Conservation (phyloP, 768 basidiomycete genomes). For the Trametes cinnabarina region DNA sequence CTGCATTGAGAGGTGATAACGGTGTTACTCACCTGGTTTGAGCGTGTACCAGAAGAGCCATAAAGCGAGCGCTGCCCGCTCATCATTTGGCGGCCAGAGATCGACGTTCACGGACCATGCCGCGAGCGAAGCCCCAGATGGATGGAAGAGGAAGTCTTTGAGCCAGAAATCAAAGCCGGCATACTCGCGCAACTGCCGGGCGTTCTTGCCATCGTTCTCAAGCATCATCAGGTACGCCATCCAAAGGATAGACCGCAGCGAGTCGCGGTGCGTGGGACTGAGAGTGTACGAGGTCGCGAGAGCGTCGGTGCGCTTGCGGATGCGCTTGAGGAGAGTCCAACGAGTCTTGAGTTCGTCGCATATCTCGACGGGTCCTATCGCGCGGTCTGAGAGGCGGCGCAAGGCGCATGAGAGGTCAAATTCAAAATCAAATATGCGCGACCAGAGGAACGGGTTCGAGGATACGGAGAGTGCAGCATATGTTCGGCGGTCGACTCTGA, state of each 20-base stretch:
- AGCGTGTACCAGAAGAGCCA: constrained; percentile 80
- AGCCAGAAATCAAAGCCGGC: constrained; percentile 65
- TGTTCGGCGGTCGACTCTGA: constrained; percentile 48
- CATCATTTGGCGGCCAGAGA: constrained; percentile 65
- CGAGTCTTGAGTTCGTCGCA: constrained; percentile 60
- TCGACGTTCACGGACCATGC: constrained; percentile 40
- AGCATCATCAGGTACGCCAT: constrained; percentile 75
- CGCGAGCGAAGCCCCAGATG: constrained; percentile 54
- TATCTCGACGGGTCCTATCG: not conserved
- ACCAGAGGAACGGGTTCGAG: constrained; percentile 68
- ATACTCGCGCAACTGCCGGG: constrained; percentile 66
- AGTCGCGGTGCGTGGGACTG: constrained; percentile 14
- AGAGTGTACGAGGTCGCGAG: constrained; percentile 19
- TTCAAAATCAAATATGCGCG: constrained; percentile 61
- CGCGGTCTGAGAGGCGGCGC: constrained; percentile 43
- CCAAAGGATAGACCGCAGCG: constrained; percentile 54
- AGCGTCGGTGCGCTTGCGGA: constrained; percentile 42
- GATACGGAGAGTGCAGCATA: constrained; percentile 48
- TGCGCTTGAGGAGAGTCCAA: constrained; percentile 53
- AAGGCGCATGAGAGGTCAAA: constrained; percentile 59
- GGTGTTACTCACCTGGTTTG: constrained; percentile 55
- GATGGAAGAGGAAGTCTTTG: constrained; percentile 62
- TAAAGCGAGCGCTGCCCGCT: constrained; percentile 60
- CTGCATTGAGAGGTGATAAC: too few species aligned
- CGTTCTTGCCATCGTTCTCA: constrained; percentile 77